Conservation (phyloP, 495 filamentous ascomycete species). For the Paragyromitra xinjiangensis region DNA sequence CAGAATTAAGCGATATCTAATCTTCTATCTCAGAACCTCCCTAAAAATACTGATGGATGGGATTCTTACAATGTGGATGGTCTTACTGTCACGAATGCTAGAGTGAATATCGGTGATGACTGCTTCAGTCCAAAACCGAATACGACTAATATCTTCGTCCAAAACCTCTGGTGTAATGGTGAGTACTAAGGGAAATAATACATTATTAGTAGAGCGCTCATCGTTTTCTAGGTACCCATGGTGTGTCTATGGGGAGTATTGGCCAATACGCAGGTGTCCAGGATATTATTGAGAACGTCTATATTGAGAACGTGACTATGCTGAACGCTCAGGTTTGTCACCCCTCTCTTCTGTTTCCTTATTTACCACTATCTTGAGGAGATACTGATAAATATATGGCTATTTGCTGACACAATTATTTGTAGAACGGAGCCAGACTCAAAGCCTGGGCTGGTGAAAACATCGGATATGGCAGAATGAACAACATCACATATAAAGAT, state of each 20-base stretch:
- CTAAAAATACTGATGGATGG: slow-evolving; percentile 70
- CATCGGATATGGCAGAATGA: slow-evolving; percentile 67
- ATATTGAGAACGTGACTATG: slow-evolving; percentile 67
- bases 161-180: slow-evolving; percentile 68
- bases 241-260: slow-evolving; percentile 68
- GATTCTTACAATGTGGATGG: slow-evolving; percentile 65
- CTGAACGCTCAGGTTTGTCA: slow-evolving; percentile 61
- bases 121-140: slow-evolving; percentile 70
- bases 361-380: neutral
- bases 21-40: slow-evolving; percentile 57
- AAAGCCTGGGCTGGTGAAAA: slow-evolving; percentile 67
- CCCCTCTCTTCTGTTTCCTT: neutral
- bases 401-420: neutral
- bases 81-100: slow-evolving; percentile 63
- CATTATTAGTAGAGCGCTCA: neutral
- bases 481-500: slow-evolving; percentile 69
- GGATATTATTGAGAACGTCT: slow-evolving; percentile 66
- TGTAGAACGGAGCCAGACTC: slow-evolving; percentile 65
- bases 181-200: neutral
- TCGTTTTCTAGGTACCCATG: slow-evolving; percentile 60
- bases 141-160: slow-evolving; percentile 66
- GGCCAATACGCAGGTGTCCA: slow-evolving; percentile 66
- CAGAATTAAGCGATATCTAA: neutral
- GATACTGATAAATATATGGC: neutral
- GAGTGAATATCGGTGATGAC: slow-evolving; percentile 67